Conservation (phyloP, 768 basidiomycete species). For the Boletus huronensis region DNA sequence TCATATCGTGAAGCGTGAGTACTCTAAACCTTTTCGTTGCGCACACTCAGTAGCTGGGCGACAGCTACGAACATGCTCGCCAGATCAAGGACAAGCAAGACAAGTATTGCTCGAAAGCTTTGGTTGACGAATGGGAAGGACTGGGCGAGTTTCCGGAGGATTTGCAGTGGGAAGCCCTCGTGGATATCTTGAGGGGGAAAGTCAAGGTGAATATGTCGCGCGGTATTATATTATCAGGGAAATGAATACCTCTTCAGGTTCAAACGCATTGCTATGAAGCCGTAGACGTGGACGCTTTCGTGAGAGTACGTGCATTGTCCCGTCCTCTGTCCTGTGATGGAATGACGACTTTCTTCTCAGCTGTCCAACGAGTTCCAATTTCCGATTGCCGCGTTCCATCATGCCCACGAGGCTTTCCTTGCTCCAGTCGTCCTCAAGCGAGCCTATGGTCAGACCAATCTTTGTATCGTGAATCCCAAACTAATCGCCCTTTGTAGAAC, state of each 20-base stretch:
- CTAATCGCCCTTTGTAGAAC: conserved; percentile 29
- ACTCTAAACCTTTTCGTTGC: neutral
- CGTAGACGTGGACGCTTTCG: conserved; percentile 63
- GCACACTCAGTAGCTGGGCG: neutral
- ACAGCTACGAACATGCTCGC: conserved; percentile 59
- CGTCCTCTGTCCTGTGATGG: neutral
- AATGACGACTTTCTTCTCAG: conserved; percentile 26
- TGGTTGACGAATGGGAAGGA: conserved; percentile 42
- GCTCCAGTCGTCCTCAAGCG: conserved; percentile 74
- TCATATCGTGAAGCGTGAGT: conserved; percentile 57
- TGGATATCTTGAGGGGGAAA: conserved; percentile 67
- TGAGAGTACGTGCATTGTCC: conserved; percentile 45
- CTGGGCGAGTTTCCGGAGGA: conserved; percentile 61
- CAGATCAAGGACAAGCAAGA: conserved; percentile 68
- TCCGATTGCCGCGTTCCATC: conserved; percentile 71
- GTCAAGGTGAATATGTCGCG: conserved; percentile 52
- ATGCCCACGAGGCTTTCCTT: conserved; percentile 77
- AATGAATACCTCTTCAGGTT: conserved; percentile 28
- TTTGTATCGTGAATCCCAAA: neutral
- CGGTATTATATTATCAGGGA: neutral
- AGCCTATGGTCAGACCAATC: conserved; percentile 47
- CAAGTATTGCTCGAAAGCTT: conserved; percentile 52
- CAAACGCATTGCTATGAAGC: conserved; percentile 58
- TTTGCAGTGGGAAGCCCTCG: conserved; percentile 66
- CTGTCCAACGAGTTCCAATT: conserved; percentile 82